Evolutionary conservation across 2,329 filamentous ascomycete genomes (phyloP).

Genomic region (Exophiala viscosa): DNA sequence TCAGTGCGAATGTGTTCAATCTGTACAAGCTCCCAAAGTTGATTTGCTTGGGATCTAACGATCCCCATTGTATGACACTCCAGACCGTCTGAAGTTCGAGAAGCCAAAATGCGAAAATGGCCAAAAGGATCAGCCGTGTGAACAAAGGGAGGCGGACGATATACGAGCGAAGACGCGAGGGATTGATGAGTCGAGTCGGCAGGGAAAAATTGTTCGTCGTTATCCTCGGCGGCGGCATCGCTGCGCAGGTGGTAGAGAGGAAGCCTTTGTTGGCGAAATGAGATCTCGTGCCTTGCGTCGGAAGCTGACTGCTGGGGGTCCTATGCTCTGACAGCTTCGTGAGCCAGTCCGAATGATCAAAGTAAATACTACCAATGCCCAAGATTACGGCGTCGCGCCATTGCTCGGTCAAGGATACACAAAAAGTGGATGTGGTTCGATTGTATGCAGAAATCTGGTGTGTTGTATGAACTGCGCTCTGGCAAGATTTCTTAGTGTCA

Average conservation of each 20-base stretch:
- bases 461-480: too few relatives aligned
- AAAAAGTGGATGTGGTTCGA: too few relatives aligned
- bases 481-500: too few relatives aligned
- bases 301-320: background rate
- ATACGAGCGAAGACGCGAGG: slow-evolving; percentile 72
- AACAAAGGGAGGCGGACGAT: slow-evolving; percentile 81
- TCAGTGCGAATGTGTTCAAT: slow-evolving; percentile 84
- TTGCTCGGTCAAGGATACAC: too few relatives aligned
- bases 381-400: too few relatives aligned
- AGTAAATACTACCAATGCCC: too few relatives aligned
- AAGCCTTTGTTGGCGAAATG: background rate
- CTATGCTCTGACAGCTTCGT: background rate
- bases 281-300: background rate
- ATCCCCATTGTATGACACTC: slow-evolving; percentile 72
- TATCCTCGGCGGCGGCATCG: slow-evolving; percentile 19
- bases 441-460: too few relatives aligned
- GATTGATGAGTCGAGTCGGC: slow-evolving; percentile 54
- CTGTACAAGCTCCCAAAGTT: slow-evolving; percentile 84
- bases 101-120: slow-evolving; percentile 67
- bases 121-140: slow-evolving; percentile 65
- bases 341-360: too few relatives aligned
- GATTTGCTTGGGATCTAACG: slow-evolving; percentile 73
- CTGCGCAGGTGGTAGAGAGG: background rate
- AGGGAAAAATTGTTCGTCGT: slow-evolving; percentile 19
- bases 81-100: slow-evolving; percentile 66